Conservation (phyloP, 2,329 filamentous ascomycete genomes). For the Harringtonia lauricola region DNA sequence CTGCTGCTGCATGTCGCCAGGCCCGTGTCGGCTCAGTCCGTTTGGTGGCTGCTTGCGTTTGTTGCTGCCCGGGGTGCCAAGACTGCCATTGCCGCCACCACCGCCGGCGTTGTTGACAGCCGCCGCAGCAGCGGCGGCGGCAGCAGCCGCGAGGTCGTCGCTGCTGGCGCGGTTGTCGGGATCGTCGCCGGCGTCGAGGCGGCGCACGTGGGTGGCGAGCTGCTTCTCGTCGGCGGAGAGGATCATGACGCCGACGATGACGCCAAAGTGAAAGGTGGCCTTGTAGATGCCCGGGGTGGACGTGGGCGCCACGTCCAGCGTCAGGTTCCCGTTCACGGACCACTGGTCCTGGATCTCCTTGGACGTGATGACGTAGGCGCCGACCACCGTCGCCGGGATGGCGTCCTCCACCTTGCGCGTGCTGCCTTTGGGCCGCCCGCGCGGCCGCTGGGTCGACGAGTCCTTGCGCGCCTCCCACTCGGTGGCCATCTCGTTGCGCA, state of each 20-base stretch:
- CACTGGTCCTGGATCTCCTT: conserved; percentile 15
- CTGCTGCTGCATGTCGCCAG: conserved; percentile 4
- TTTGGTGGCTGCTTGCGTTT: conserved; percentile 15
- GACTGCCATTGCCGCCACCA: background rate
- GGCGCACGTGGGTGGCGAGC: conserved; percentile 15
- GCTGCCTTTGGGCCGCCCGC: conserved; percentile 14
- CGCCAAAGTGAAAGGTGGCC: conserved; percentile 19
- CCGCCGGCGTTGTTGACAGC: too few relatives aligned
- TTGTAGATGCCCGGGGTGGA: conserved; percentile 16
- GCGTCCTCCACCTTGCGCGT: conserved; percentile 10
- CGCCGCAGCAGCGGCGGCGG: background rate
- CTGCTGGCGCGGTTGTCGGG: conserved; percentile 7
- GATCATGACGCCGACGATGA: conserved; percentile 19
- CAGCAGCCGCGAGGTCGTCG: conserved; percentile 3
- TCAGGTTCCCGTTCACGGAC: conserved; percentile 16
- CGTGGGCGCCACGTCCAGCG: conserved; percentile 15
- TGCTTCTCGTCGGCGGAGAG: conserved; percentile 14
- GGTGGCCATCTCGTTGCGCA: conserved; percentile 11
- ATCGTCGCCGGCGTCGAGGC: conserved; percentile 13
- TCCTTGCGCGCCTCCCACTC: conserved; percentile 13
- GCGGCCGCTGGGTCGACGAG: conserved; percentile 8
- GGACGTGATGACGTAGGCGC: conserved; percentile 17
- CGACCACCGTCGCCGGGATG: conserved; percentile 12
- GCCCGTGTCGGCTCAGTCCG: conserved; percentile 4
- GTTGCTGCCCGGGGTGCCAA: background rate